Conservation (phyloP, 1,284 basidiomycete species). For the Neolentinus lepideus region DNA sequence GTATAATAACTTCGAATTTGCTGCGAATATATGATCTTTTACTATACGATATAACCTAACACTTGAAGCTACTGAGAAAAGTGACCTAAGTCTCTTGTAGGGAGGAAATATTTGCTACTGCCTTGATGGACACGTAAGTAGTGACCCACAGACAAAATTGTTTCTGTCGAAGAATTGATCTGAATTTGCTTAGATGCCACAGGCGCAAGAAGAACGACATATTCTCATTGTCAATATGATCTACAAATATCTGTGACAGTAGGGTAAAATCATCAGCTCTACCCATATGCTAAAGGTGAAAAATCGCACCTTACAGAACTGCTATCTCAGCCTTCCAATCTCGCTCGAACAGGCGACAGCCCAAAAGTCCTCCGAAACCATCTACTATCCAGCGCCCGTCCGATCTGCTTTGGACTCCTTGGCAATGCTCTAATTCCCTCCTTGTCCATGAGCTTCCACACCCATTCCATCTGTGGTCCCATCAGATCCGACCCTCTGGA, state of each 20-base stretch:
- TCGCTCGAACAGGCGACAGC: not conserved
- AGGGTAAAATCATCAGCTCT: not conserved
- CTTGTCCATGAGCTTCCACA: slow-evolving; percentile 50
- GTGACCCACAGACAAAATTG: not conserved
- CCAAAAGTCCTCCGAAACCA: slow-evolving; percentile 45
- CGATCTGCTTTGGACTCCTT: slow-evolving; percentile 36
- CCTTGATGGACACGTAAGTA: too few species aligned
- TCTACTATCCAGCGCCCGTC: slow-evolving; percentile 47
- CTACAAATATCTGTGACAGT: not conserved
- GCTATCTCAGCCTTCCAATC: not conserved
- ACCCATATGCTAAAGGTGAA: not conserved
- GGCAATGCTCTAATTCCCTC: slow-evolving; percentile 45
- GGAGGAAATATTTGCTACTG: too few species aligned
- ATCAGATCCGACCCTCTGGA: not conserved
- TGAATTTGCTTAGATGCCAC: too few species aligned
- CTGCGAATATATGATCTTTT: too few species aligned
- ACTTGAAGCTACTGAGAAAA: too few species aligned
- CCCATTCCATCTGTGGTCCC: slow-evolving; percentile 37
- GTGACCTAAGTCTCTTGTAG: too few species aligned
- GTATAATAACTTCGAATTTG: too few species aligned
- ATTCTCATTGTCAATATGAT: not conserved
- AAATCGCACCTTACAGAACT: not conserved
- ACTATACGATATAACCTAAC: too few species aligned
- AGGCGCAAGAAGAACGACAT: not conserved
- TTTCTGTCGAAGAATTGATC: too few species aligned